Conservation (phyloP, 768 basidiomycete genomes). For the Suillus discolor region DNA sequence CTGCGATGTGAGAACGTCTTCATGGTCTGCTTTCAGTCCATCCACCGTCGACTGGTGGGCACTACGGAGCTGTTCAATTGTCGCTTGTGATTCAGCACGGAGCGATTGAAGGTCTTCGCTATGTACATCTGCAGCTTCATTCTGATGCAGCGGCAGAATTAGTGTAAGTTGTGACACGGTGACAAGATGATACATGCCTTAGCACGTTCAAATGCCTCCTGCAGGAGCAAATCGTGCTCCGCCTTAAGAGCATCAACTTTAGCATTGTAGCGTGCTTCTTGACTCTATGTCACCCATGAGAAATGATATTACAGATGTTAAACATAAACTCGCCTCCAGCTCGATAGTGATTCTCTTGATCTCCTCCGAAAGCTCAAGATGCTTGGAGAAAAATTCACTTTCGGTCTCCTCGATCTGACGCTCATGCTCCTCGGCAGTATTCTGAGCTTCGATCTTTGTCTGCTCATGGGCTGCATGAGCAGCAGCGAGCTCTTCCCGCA, state of each 20-base stretch:
- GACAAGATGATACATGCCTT: conserved; percentile 52
- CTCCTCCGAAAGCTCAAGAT: conserved; percentile 56
- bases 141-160: conserved; percentile 37
- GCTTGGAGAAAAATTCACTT: conserved; percentile 47
- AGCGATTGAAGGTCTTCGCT: conserved; percentile 70
- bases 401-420: conserved; percentile 56
- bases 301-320: background rate
- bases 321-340: conserved; percentile 56
- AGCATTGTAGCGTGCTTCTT: conserved; percentile 67
- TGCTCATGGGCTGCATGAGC: conserved; percentile 52
- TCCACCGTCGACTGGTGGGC: conserved; percentile 65
- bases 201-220: conserved; percentile 75
- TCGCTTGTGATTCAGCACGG: conserved; percentile 63
- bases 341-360: conserved; percentile 58
- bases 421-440: conserved; percentile 49
- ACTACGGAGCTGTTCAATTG: conserved; percentile 68
- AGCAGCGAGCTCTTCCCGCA: conserved; percentile 50
- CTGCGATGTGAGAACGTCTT: conserved; percentile 58
- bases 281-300: conserved; percentile 44
- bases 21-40: conserved; percentile 65
- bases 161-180: background rate
- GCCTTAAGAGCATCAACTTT: conserved; percentile 68
- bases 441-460: conserved; percentile 44
- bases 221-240: conserved; percentile 61
- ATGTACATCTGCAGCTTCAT: conserved; percentile 71